A percentile compares a stretch with the other conserved stretches of the same genome.
phyloP scores from a whole-genome alignment of 345 rosid species.

The Arabis hirsuta region DNA sequence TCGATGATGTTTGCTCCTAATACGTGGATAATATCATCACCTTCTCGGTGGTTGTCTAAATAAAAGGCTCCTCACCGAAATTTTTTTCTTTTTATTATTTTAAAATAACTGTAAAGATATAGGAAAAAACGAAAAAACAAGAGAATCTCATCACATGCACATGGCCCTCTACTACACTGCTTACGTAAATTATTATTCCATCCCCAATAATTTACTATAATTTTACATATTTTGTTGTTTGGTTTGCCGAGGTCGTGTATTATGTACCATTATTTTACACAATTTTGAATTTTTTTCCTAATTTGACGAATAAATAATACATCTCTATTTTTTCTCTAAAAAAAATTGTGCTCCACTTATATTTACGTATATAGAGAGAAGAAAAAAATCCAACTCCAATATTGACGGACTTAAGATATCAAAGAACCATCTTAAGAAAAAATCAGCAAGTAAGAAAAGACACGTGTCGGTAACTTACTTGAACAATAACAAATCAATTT shows the following conservation, averaged over 20 bases:
- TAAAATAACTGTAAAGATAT: not conserved
- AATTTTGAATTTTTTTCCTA: too few relatives aligned
- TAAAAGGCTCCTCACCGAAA: not conserved
- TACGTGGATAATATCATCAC: too few relatives aligned
- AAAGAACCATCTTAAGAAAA: not conserved
- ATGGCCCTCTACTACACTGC: not conserved
- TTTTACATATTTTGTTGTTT: not conserved
- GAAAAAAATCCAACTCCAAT: not conserved
- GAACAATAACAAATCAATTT: not conserved
- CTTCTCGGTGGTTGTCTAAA: too few relatives aligned
- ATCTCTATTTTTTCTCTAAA: too few relatives aligned
- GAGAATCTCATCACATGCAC: slow-evolving; percentile 15
- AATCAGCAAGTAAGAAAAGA: not conserved
- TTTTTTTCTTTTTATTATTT: not conserved
- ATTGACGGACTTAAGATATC: not conserved
- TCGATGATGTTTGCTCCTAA: too few relatives aligned
- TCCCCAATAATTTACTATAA: not conserved
- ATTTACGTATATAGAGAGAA: not conserved
- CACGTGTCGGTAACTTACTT: slow-evolving; percentile 5
- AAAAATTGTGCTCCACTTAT: not conserved
- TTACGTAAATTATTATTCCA: not conserved
- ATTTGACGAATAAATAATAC: too few relatives aligned
- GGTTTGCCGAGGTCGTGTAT: too few relatives aligned
- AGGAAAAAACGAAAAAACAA: not conserved
- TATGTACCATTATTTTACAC: too few relatives aligned